Evolutionary conservation across 306 rosid genomes (phyloP), one percentile per base, ranked within the genome.

Genomic region (Cotoneaster glaucophyllus): DNA sequence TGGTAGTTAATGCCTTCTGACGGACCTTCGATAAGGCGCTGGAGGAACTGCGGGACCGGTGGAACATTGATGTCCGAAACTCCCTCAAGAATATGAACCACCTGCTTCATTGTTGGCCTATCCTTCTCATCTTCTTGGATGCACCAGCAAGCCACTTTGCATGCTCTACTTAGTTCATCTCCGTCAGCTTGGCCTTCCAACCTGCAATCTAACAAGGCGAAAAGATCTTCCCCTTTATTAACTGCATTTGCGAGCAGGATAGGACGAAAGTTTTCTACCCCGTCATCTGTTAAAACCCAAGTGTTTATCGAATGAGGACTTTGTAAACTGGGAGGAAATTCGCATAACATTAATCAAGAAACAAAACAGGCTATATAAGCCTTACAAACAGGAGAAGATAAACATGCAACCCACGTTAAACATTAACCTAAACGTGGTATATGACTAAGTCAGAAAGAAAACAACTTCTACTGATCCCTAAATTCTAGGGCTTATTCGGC

Each of bases 61-160:
- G 77, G 73, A 26, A 72, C 4, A 12, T 56, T 73, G 65, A 82
- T 80, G 0, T 80, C 84, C 65, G 73, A 25, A 10, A 83, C 58
- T 52, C 85, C 91, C 8, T 89, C 93, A 34, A 89, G 89, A 21
- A 84, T 80, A 71, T 85, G 87, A 82, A 84, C 90, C 1, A 84
- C 88, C 48, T 85, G 87, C 53, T 85, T 79, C 91, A 85, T 85
- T 29, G 78, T 31, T 64, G 91, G 91, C 73, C 91, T 52, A 0
- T 82, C 71, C 53, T 19, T 5, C 72, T 87, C 91, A 71, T 85
- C 78, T 39, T 85, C 93, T 80, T 89, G 89, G 2, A 62, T 79
- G 68, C 92, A 82, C 90, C 92, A 88, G 1, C 78, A 78, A 15
- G 93, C 90, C 18, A 84, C 88, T 74, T 82, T 86, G 8, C 86